These are phyloP conservation scores for Geosmithia putterillii DNA, from an alignment of 2,329 filamentous ascomycete species.

Conservation along the genomic window DNA sequence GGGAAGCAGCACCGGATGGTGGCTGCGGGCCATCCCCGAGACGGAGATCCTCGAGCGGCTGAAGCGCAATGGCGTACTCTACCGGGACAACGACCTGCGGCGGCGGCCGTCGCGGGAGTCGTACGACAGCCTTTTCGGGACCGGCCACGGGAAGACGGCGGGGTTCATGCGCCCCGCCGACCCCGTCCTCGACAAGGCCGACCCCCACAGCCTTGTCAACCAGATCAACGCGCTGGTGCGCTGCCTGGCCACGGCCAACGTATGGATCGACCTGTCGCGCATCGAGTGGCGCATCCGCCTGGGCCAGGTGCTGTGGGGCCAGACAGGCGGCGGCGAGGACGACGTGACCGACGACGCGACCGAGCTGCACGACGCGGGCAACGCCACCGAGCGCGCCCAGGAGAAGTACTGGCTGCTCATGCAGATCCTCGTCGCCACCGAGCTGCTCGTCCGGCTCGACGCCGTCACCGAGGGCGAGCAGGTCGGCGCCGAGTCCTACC, in stretches of 20 bases:
- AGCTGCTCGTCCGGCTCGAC: slow-evolving; percentile 53
- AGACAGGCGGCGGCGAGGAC: slow-evolving; percentile 33
- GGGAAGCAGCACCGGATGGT: too few species aligned
- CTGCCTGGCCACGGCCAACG: slow-evolving; percentile 49
- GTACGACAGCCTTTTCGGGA: slow-evolving; percentile 50
- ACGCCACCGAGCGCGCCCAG: slow-evolving; percentile 38
- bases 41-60: slow-evolving; percentile 45
- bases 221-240: slow-evolving; percentile 59
- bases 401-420: slow-evolving; percentile 57
- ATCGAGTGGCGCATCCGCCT: slow-evolving; percentile 65
- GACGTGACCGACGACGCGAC: slow-evolving; percentile 33
- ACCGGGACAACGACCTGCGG: slow-evolving; percentile 39
- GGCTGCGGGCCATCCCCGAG: slow-evolving; percentile 44
- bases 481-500: slow-evolving; percentile 35
- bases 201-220: slow-evolving; percentile 52
- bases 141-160: slow-evolving; percentile 7
- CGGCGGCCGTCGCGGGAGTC: slow-evolving; percentile 41
- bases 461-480: slow-evolving; percentile 49
- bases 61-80: slow-evolving; percentile 40
- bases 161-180: slow-evolving; percentile 42
- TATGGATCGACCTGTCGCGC: slow-evolving; percentile 64
- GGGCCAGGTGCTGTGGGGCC: slow-evolving; percentile 59
- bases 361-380: slow-evolving; percentile 35
- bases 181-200: slow-evolving; percentile 40
- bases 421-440: slow-evolving; percentile 52